phyloP scores from a whole-genome alignment of 805 yeast genomes.

The Suhomyces canberraensis region DNA sequence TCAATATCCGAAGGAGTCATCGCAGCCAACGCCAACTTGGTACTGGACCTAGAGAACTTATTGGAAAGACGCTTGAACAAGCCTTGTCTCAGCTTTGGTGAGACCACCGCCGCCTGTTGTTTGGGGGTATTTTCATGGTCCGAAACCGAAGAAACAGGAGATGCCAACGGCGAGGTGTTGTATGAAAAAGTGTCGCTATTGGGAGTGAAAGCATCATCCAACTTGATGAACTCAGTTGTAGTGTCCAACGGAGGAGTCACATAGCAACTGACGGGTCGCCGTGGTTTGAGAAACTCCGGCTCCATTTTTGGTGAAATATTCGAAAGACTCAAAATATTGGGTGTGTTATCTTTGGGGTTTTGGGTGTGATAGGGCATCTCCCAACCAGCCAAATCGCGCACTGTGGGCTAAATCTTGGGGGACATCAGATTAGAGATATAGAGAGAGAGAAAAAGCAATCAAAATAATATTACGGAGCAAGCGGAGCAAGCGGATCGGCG shows the following conservation, averaged over 20 bases:
- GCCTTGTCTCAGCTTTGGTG: conserved; percentile 1
- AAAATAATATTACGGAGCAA: too few species aligned
- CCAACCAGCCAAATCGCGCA: too few species aligned
- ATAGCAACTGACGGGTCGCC: conserved; percentile 16
- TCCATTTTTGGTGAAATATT: too few species aligned
- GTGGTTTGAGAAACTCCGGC: neutral
- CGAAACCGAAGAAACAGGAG: conserved; percentile 6
- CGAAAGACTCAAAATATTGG: too few species aligned
- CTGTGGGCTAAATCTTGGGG: too few species aligned
- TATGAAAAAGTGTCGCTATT: conserved; percentile 7
- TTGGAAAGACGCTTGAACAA: conserved; percentile 2
- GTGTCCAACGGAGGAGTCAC: conserved; percentile 16
- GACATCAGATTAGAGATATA: too few species aligned
- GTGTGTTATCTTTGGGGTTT: too few species aligned
- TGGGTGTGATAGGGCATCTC: too few species aligned
- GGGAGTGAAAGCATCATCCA: conserved; percentile 8
- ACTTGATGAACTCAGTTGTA: neutral
- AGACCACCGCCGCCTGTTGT: neutral
- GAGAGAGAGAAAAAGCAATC: too few species aligned
- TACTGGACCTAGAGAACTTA: neutral
- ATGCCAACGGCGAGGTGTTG: conserved; percentile 3
- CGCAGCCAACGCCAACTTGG: neutral
- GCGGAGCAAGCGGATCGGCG: too few species aligned
- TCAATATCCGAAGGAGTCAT: neutral
- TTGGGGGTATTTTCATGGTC: neutral